Base-by-base conservation (phyloP, 75 land plant genomes). In the Pinus taeda region DNA sequence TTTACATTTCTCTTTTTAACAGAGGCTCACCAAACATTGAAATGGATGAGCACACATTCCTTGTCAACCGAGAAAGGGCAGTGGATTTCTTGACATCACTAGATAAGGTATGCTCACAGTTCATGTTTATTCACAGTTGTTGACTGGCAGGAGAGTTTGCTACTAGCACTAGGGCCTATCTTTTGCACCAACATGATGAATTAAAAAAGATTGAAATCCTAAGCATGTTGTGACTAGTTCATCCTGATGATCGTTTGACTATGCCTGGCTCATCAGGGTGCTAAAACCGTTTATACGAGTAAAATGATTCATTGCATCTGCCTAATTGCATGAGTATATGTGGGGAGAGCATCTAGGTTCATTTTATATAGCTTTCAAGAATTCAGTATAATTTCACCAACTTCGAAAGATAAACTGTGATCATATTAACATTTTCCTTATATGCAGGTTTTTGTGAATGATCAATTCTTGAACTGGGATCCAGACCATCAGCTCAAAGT, bases 11-110 rank as follows among this genome's bases (percentile, higher is more conserved):
- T 59, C 64, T 39, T 18, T 71, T 59, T 76, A 30, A 37, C 79
- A 85, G 86, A 70, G 86, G 86, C 61, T 85, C 87, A 65, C 87
- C 87, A 58, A 85, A 85, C 62, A 85, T 85, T 60, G 87, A 85
- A 69, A 85, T 85, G 87, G 87, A 85, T 60, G 87, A 83, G 77
- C 75, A 85, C 67, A 85, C 87, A 29, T 85, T 85, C 78, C 58
- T 85, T 81, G 64, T 85, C 60, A 85, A 85, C 63, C 86, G 87
- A 33, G 87, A 85, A 74, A 67, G 87, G 62, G 87, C 87, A 8
- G 86, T 85, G 49, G 87, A 85, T 57, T 85, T 83, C 85, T 62
- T 85, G 67, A 85, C 84, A 63, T 84, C 87, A 15, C 61, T 85
- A 60, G 87, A 85, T 74, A 85, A 84, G 86, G 82, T 81, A 58